Evolutionary conservation across 1,284 basidiomycete genomes (phyloP), one percentile per base, ranked within the genome.

Genomic region (Peniophora sp.): DNA sequence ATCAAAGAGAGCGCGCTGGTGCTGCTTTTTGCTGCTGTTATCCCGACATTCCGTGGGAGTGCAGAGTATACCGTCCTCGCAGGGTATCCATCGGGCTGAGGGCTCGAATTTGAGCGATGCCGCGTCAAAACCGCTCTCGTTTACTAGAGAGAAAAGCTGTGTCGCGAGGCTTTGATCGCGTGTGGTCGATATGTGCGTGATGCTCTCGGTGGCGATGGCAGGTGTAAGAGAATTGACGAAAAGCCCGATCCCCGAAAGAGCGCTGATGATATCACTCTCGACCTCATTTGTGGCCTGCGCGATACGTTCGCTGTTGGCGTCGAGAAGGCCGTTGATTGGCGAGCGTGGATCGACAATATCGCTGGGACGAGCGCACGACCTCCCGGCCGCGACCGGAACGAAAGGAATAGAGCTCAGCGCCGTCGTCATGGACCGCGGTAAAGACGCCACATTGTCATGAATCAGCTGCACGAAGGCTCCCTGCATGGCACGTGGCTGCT

Each of bases 141-240:
- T 45, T 6, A 24, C 10, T n/a, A 20, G 8, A 41, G 37, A n/a
- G n/a, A 41, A 20, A 15, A 41, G 37, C 8, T 20, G 15, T 20
- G 5, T 5, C 6, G 37, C 37, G 15, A 20, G n/a, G 37, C n/a
- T 8, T 15, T 6, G 8, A n/a, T 17, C 37, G 43, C 11, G 22
- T n/a, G 47, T 24, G 14, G 47, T 49, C 9, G 66, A 59, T 22
- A 72, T 64, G 49, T 59, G 59, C 1, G 53, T 45, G 24, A 71
- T 66, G 2, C 66, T 62, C 24, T 71, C 69, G 20, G 52, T 51
- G 3, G 64, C 58, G 3, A 70, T 60, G 10, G 61, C 57, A 0
- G 57, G 41, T 0, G 68, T 66, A 2, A 74, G 57, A 3, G 52
- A 46, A 3, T 51, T 51, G 46, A 62, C 55, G 47, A 72, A 52